Conservation (phyloP, 345 rosid genomes). For the Populus nigra region DNA sequence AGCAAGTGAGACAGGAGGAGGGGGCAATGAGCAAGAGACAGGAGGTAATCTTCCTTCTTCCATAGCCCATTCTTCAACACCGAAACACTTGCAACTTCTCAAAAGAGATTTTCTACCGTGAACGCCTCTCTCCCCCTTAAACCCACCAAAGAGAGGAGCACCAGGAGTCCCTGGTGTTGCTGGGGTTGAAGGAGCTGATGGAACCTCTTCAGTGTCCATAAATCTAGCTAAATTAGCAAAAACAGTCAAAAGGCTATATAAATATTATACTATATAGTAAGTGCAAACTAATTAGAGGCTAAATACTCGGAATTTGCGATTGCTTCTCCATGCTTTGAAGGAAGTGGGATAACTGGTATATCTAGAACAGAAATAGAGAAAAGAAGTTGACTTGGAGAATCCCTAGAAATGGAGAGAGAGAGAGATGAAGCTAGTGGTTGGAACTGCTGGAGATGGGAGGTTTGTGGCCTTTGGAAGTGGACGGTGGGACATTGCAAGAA, state of each 20-base stretch:
- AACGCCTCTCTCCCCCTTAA: constrained; percentile 37
- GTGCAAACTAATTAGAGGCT: not conserved
- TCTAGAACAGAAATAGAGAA: constrained; percentile 23
- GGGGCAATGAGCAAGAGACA: constrained; percentile 62
- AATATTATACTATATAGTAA: not conserved
- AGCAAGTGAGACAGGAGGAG: constrained; percentile 64
- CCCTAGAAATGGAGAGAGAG: constrained; percentile 7
- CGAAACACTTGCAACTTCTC: constrained; percentile 58
- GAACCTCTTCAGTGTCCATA: constrained; percentile 59
- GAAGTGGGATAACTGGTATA: constrained; percentile 21
- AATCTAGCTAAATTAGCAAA: not conserved
- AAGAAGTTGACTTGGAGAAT: constrained; percentile 38
- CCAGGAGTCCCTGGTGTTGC: constrained; percentile 70
- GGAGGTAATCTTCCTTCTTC: constrained; percentile 73
- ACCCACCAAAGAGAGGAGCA: constrained; percentile 58
- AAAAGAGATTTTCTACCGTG: constrained; percentile 51
- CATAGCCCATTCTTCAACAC: constrained; percentile 62
- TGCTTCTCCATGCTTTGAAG: constrained; percentile 9
- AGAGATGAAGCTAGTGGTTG: constrained; percentile 20
- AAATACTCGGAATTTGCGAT: not conserved
- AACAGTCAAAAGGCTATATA: not conserved
- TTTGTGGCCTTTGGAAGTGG: constrained; percentile 12
- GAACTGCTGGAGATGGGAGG: constrained; percentile 15
- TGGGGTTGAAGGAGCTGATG: constrained; percentile 71
- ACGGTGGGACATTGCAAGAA: constrained; percentile 24